Evolutionary conservation across 345 rosid species (phyloP).

Genomic region (Dovyalis caffra): DNA sequence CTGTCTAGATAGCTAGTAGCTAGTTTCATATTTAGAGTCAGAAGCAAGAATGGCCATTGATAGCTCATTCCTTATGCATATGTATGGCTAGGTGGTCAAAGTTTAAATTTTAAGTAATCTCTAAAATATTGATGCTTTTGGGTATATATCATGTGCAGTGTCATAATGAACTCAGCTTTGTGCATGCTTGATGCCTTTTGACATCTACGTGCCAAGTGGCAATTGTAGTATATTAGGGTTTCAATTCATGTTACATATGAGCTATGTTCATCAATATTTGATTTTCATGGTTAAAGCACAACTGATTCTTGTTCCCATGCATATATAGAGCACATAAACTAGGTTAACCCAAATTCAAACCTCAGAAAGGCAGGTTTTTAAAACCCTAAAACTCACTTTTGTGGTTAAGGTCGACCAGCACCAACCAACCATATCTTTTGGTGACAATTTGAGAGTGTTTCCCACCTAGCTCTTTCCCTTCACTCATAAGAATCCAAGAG

Average conservation of each 20-base stretch:
- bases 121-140: neutral
- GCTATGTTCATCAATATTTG: neutral
- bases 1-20: neutral
- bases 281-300: neutral
- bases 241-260: neutral
- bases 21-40: neutral
- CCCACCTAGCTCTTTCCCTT: conserved; percentile 38
- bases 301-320: neutral
- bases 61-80: neutral
- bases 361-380: neutral
- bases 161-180: conserved; percentile 9
- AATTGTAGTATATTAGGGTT: neutral
- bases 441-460: conserved; percentile 37
- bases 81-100: neutral
- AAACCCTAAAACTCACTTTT: conserved; percentile 7
- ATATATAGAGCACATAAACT: neutral
- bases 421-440: conserved; percentile 23
- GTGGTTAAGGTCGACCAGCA: conserved; percentile 16
- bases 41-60: conserved; percentile 9
- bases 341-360: neutral
- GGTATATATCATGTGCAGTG: conserved; percentile 18
- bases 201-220: neutral
- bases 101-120: neutral
- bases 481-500: conserved; percentile 37
- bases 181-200: neutral